Evolutionary conservation across 2,329 filamentous ascomycete genomes (phyloP).

Genomic region (Claviceps citrina): DNA sequence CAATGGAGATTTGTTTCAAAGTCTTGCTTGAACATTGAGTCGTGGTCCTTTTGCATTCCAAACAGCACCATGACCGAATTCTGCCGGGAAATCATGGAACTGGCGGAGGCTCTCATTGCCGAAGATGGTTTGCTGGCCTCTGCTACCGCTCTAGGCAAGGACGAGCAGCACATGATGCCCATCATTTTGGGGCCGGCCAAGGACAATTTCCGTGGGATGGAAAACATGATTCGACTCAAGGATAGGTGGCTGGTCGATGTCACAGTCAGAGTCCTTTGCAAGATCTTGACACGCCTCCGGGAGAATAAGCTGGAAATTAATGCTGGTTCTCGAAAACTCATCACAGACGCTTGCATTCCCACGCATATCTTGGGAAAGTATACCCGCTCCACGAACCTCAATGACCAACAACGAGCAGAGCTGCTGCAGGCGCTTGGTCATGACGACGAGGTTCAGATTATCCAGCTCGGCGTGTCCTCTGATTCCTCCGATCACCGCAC

Average conservation of each 20-base stretch:
- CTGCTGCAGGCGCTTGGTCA: conserved; percentile 49
- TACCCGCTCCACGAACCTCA: conserved; percentile 62
- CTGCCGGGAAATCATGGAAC: conserved; percentile 87
- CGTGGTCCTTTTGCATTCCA: conserved; percentile 64
- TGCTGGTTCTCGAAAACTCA: conserved; percentile 39
- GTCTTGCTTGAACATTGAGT: conserved; percentile 69
- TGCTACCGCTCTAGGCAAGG: conserved; percentile 28
- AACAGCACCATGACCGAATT: conserved; percentile 78
- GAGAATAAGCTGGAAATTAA: conserved; percentile 61
- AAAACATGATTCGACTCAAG: conserved; percentile 78
- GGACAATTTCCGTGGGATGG: conserved; percentile 48
- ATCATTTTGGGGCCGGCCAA: conserved; percentile 25
- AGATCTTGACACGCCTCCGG: conserved; percentile 68
- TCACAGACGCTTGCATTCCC: conserved; percentile 49
- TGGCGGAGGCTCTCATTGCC: conserved; percentile 71
- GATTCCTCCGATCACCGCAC: conserved; percentile 10
- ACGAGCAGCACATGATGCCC: conserved; percentile 24
- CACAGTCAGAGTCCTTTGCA: conserved; percentile 67
- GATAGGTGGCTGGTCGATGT: conserved; percentile 75
- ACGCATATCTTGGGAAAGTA: conserved; percentile 38
- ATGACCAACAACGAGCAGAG: conserved; percentile 69
- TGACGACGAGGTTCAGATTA: conserved; percentile 36
- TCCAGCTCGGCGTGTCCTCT: conserved; percentile 22
- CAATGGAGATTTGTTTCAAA: conserved; percentile 71
- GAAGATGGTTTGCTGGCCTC: conserved; percentile 73